A percentile compares a stretch with the other conserved stretches of the same genome.
Conservation (phyloP, 768 basidiomycete species). For the Podaxis sp. region DNA sequence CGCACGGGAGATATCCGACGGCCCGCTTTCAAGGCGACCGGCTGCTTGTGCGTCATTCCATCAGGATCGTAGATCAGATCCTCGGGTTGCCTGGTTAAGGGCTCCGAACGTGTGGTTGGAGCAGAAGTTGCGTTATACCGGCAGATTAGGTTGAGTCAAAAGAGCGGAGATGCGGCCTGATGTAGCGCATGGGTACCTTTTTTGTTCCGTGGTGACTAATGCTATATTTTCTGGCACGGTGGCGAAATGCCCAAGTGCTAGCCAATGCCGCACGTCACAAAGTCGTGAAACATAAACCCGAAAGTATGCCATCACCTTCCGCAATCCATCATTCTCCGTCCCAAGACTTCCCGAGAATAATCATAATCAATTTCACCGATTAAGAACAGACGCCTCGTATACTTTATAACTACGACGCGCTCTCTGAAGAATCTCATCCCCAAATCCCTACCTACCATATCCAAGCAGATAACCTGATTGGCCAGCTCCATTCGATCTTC, state of each 20-base stretch:
- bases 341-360: constrained; percentile 1
- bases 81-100: background rate
- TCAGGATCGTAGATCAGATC: constrained; percentile 2
- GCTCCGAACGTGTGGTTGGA: background rate
- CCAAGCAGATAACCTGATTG: background rate
- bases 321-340: constrained; percentile 2
- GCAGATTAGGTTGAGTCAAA: constrained; percentile 4
- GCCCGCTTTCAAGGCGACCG: background rate
- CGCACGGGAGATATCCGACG: background rate
- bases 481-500: background rate
- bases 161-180: background rate
- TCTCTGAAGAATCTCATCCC: background rate
- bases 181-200: background rate
- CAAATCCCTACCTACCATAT: background rate
- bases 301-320: background rate
- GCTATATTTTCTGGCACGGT: background rate
- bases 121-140: background rate
- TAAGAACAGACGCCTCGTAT: background rate
- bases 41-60: background rate
- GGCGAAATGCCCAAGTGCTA: background rate
- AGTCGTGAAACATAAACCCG: background rate
- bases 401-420: background rate
- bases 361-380: constrained; percentile 4
- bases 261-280: background rate
- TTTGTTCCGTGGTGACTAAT: constrained; percentile 14